phyloP scores from a whole-genome alignment of 306 rosid species.

The Acacia melanoxylon region DNA sequence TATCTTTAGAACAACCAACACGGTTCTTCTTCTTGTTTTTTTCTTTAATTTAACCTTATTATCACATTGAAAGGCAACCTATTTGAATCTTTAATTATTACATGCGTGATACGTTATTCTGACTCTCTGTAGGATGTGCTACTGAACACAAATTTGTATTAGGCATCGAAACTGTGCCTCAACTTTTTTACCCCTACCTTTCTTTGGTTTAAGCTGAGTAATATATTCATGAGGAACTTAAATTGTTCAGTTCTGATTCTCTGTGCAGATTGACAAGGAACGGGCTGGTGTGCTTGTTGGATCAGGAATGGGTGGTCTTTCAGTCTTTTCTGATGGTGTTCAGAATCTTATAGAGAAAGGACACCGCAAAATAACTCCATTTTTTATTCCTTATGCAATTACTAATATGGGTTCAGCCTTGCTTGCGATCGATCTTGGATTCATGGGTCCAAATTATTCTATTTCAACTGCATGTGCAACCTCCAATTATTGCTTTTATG shows the following conservation, averaged over 20 bases:
- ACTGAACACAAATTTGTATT: not conserved
- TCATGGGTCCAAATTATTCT: conserved; percentile 97
- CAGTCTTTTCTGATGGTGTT: conserved; percentile 94
- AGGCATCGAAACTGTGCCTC: not conserved
- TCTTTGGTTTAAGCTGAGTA: not conserved
- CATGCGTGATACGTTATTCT: not conserved
- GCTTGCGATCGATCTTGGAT: conserved; percentile 89
- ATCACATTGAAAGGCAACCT: not conserved
- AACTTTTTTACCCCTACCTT: not conserved
- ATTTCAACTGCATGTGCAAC: conserved; percentile 99
- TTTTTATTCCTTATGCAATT: conserved; percentile 94
- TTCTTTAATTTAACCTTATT: not conserved
- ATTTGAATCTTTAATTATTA: conserved; percentile 11
- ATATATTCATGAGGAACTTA: not conserved
- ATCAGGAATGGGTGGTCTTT: conserved; percentile 96
- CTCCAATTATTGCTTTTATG: conserved; percentile 90
- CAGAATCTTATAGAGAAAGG: conserved; percentile 83
- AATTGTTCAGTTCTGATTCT: conserved; percentile 19
- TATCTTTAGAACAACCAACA: not conserved
- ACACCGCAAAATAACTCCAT: conserved; percentile 85
- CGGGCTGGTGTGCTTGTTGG: conserved; percentile 94
- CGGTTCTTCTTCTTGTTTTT: not conserved
- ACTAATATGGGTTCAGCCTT: conserved; percentile 98
- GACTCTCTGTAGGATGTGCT: not conserved
- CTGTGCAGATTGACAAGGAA: conserved; percentile 72